Conservation (phyloP, 345 rosid species). For the Abelmoschus esculentus region DNA sequence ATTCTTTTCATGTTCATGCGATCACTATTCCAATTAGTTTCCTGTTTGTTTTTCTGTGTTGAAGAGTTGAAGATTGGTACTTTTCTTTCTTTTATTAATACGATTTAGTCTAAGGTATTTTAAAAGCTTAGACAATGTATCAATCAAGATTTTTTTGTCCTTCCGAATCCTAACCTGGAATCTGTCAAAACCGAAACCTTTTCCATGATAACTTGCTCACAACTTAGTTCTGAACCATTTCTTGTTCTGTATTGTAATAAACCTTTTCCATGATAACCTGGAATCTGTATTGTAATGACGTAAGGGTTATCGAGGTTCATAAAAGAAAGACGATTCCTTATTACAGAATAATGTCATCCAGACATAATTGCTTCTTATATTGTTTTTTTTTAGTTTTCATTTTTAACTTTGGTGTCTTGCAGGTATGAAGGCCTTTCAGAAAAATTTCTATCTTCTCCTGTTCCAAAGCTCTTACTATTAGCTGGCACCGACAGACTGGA, state of each 20-base stretch:
- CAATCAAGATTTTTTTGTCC: neutral
- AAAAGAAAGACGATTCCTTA: neutral
- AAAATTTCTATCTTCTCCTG: conserved; percentile 70
- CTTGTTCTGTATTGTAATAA: neutral
- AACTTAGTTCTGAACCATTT: neutral
- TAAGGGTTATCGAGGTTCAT: neutral
- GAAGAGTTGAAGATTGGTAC: neutral
- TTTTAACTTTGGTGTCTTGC: conserved; percentile 20
- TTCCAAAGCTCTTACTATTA: conserved; percentile 77
- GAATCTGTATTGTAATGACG: too few species aligned
- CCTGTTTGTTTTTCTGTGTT: neutral
- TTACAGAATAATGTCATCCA: neutral
- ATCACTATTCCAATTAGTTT: neutral
- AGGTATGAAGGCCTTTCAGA: conserved; percentile 98
- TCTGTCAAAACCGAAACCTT: neutral
- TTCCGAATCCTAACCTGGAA: neutral
- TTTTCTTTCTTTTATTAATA: neutral
- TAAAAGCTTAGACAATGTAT: neutral
- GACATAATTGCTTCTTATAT: neutral
- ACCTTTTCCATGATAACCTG: too few species aligned
- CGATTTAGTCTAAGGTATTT: neutral
- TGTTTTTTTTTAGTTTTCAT: neutral
- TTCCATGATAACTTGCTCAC: neutral
- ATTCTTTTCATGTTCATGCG: neutral
- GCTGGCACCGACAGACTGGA: conserved; percentile 92